Percentiles rank a stretch among this genome's conserved stretches.
These are phyloP conservation scores for Picea glauca DNA, from an alignment of 75 land plant genomes.

Conservation along the genomic window DNA sequence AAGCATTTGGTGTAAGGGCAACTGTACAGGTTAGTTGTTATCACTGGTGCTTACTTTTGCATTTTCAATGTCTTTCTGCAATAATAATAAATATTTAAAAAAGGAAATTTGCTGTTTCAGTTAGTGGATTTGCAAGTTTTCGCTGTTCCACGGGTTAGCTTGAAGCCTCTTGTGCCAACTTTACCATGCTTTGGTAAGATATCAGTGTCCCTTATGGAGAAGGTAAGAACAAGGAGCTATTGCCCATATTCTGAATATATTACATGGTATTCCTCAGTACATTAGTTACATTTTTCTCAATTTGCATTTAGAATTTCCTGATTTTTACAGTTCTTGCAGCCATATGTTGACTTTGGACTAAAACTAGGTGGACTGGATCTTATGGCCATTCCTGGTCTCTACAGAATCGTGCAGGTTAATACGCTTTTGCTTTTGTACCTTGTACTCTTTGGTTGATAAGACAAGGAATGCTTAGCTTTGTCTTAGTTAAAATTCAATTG, in stretches of 20 bases:
- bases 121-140: conserved; percentile 76
- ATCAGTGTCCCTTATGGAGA: conserved; percentile 68
- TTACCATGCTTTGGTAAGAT: conserved; percentile 79
- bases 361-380: conserved; percentile 88
- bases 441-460: no score
- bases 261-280: neutral
- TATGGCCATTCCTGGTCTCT: conserved; percentile 96
- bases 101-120: conserved; percentile 26
- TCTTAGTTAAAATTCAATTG: no score
- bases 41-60: neutral
- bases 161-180: conserved; percentile 75
- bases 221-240: conserved; percentile 35
- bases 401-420: conserved; percentile 80
- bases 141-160: conserved; percentile 47
- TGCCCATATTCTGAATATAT: neutral
- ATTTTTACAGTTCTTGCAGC: conserved; percentile 40
- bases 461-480: no score
- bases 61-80: neutral
- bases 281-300: neutral
- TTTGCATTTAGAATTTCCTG: conserved; percentile 6
- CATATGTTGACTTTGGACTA: conserved; percentile 86
- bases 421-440: neutral
- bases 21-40: conserved; percentile 63
- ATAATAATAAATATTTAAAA: neutral
- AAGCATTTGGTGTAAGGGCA: conserved; percentile 45